Conservation (phyloP, 257 asterid genomes). For the Solanum commersonii region DNA sequence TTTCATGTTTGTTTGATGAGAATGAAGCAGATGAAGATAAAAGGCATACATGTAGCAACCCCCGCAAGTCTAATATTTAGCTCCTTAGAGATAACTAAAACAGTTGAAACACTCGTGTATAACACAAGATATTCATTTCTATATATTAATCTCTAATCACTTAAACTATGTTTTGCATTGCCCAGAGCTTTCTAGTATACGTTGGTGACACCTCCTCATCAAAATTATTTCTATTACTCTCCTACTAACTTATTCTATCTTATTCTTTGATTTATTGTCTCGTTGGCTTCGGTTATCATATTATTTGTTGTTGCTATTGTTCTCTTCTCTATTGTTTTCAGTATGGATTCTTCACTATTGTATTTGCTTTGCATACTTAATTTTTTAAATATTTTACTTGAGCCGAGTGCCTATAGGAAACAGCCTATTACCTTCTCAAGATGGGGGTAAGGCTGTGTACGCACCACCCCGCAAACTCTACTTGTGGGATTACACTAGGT, state of each 20-base stretch:
- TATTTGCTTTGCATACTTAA: background rate
- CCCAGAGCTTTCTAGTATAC: background rate
- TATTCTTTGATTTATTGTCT: background rate
- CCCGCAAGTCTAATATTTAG: background rate
- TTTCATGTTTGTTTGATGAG: background rate
- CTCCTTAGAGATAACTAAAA: background rate
- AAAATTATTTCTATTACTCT: background rate
- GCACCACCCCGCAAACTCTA: background rate
- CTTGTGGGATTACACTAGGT: background rate
- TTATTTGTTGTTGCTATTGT: background rate
- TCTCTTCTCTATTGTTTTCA: background rate
- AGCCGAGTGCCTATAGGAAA: background rate
- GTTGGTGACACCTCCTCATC: background rate
- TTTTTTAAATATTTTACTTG: background rate
- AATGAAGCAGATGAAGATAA: background rate
- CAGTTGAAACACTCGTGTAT: background rate
- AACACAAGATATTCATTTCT: background rate
- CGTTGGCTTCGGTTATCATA: background rate
- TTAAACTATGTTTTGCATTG: background rate
- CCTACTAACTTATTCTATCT: background rate
- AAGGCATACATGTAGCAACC: background rate
- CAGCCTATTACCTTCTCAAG: background rate
- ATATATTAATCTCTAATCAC: background rate
- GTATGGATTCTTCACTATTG: background rate
- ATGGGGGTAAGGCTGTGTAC: background rate